Conservation (phyloP, 768 basidiomycete species). For the Leccinum fibrillosum region DNA sequence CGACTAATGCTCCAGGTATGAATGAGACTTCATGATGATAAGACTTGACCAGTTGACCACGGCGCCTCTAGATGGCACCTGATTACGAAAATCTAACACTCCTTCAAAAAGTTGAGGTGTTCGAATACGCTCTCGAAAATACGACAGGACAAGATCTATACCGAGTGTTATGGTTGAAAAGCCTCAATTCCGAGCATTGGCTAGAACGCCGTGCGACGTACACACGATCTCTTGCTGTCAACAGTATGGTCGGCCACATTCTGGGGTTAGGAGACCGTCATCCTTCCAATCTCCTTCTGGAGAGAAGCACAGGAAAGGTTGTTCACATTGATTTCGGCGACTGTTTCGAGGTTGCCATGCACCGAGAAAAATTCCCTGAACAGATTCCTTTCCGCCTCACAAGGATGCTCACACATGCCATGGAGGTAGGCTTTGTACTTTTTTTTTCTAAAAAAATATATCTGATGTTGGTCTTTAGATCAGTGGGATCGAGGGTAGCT, state of each 20-base stretch:
- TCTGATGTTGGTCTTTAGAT: constrained; percentile 53
- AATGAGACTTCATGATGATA: constrained; percentile 56
- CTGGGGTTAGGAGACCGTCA: constrained; percentile 97
- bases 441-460: no score
- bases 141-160: constrained; percentile 98
- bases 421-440: constrained; percentile 68
- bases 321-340: constrained; percentile 98
- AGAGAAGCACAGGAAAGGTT: constrained; percentile 88
- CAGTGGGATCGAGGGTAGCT: constrained; percentile 97
- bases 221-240: constrained; percentile 92
- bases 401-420: constrained; percentile 97
- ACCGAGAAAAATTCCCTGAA: constrained; percentile 98
- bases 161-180: constrained; percentile 95
- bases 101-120: constrained; percentile 98
- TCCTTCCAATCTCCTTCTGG: constrained; percentile 91
- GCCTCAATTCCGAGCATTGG: constrained; percentile 95
- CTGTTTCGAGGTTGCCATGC: constrained; percentile 98
- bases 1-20: constrained; percentile 94
- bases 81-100: constrained; percentile 94
- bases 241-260: constrained; percentile 99
- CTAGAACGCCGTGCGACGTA: constrained; percentile 94
- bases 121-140: constrained; percentile 97
- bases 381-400: constrained; percentile 98
- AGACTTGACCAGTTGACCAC: constrained; percentile 1
- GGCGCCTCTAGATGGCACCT: constrained; percentile 81